A percentile compares a stretch with the other conserved stretches of the same genome.
These are phyloP conservation scores for Copromyces sp. DNA, from an alignment of 495 filamentous ascomycete species.

Conservation along the genomic window DNA sequence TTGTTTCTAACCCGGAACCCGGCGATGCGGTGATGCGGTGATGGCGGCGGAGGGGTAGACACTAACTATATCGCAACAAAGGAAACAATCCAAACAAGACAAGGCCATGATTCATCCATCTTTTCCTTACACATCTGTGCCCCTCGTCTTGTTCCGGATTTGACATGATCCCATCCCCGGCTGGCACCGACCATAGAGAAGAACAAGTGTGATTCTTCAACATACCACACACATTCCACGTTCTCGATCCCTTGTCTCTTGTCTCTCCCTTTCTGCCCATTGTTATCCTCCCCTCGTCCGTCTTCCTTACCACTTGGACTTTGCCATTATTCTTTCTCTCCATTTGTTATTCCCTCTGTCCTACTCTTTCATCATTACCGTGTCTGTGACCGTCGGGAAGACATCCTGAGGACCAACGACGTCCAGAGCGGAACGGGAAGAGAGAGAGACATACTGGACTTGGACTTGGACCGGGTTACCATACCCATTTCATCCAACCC, in stretches of 20 bases:
- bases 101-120: not conserved
- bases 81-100: not conserved
- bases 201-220: not conserved
- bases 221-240: not conserved
- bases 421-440: not conserved
- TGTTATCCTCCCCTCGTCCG: conserved; percentile 4
- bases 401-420: not conserved
- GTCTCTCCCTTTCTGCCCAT: conserved; percentile 5
- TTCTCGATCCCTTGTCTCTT: not conserved
- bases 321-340: not conserved
- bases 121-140: not conserved
- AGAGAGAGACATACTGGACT: no score
- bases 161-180: not conserved
- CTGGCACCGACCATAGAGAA: not conserved
- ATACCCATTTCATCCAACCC: no score
- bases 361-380: not conserved
- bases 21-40: not conserved
- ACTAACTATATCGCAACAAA: not conserved
- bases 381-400: not conserved
- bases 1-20: not conserved
- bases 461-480: no score
- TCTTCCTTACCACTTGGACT: not conserved
- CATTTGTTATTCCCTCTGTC: not conserved
- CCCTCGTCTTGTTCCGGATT: not conserved
- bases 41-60: not conserved